phyloP scores from a whole-genome alignment of 305 asterid species.

The Fraxinus sp. region DNA sequence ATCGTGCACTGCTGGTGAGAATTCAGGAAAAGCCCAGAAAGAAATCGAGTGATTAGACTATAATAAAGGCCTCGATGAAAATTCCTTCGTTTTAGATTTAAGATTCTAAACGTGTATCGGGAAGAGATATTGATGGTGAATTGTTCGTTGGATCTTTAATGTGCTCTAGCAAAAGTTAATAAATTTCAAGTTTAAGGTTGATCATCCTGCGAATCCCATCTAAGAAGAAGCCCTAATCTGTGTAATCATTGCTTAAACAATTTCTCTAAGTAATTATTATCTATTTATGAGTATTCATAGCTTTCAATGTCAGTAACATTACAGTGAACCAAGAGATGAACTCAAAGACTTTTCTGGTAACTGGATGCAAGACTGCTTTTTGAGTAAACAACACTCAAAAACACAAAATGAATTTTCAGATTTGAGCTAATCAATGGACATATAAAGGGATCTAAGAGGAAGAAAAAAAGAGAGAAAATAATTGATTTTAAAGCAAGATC shows the following conservation, averaged over 20 bases:
- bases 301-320: slow-evolving; percentile 23
- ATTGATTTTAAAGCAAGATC: background rate
- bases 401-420: background rate
- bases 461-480: background rate
- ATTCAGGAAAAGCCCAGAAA: background rate
- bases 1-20: background rate
- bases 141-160: background rate
- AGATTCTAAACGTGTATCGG: background rate
- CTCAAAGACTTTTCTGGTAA: background rate
- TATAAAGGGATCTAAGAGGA: background rate
- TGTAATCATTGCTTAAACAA: slow-evolving; percentile 3
- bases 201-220: background rate
- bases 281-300: slow-evolving; percentile 3
- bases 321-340: background rate
- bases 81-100: background rate
- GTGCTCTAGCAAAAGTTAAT: background rate
- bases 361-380: slow-evolving; percentile 17
- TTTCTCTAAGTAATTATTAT: slow-evolving; percentile 29
- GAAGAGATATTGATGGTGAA: background rate
- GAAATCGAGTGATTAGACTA: no score
- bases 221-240: background rate
- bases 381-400: background rate
- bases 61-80: background rate
- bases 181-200: background rate
- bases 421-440: background rate